Base-by-base conservation (phyloP, 352 stramenopile species). In the Lagenidium sp. region DNA sequence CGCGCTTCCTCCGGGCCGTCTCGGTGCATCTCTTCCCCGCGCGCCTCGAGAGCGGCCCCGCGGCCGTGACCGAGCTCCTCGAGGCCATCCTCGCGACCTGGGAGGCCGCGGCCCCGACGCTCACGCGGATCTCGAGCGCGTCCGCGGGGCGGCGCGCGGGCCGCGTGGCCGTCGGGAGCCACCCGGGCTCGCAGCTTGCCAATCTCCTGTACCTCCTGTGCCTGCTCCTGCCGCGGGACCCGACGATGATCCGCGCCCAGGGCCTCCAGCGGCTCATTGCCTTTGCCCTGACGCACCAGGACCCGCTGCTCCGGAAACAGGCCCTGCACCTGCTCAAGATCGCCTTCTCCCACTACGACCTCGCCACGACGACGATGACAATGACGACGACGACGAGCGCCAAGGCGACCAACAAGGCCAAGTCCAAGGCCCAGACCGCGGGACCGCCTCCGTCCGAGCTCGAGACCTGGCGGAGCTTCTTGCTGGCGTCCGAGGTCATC, bases 401-500 rank as follows among this genome's bases (percentile, higher is more conserved):
- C 28, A 13, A 13, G 28, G 28, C 28, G 28, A 13, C 28, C 8
- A 15, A 13, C 8, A 15, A 32, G 8, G 28, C 8, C 28, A n/a
- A n/a, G n/a, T n/a, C n/a, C n/a, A n/a, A n/a, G n/a, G n/a, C n/a
- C n/a, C n/a, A n/a, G n/a, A n/a, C n/a, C n/a, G n/a, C n/a, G n/a
- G n/a, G n/a, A n/a, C n/a, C n/a, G n/a, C n/a, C n/a, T n/a, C n/a
- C n/a, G n/a, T n/a, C n/a, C n/a, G 49, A 50, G n/a, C 24, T 65
- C 16, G 41, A 50, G 25, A 68, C 53, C 16, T 92, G 80, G 80
- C 63, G 77, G 50, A 80, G 60, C 42, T 92, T 88, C 25, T 45
- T 92, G 30, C 67, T 68, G 1, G 75, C 70, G 3, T 88, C 76
- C 1, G 75, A 92, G 19, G 76, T 92, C 11, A 85, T 92, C 29